Evolutionary conservation across 2,329 filamentous ascomycete species (phyloP).

Genomic region (Emmonsia crescens): DNA sequence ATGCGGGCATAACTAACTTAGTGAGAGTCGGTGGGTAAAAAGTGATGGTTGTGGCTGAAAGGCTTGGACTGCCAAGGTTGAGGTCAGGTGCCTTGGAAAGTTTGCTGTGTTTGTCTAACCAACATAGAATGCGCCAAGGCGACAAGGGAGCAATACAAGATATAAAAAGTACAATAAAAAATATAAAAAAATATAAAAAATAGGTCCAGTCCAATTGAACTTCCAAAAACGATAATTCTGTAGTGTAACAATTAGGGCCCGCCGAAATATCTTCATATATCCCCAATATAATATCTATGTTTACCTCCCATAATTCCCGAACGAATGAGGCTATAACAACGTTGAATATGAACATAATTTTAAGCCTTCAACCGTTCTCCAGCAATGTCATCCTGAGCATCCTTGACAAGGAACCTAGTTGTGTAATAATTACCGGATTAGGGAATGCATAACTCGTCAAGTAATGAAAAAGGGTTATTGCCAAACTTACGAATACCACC

Average conservation of each 20-base stretch:
- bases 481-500: slow-evolving; percentile 83
- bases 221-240: background rate
- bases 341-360: slow-evolving; percentile 7
- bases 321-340: background rate
- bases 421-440: slow-evolving; percentile 16
- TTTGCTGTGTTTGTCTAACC: slow-evolving; percentile 1
- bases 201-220: background rate
- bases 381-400: slow-evolving; percentile 72
- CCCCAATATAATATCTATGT: background rate
- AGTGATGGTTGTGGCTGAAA: background rate
- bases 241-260: background rate
- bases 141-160: background rate
- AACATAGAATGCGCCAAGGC: too few relatives aligned
- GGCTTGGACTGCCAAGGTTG: background rate
- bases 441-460: slow-evolving; percentile 9
- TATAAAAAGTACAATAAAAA: background rate
- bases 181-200: background rate
- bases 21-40: background rate
- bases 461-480: background rate
- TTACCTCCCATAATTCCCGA: background rate
- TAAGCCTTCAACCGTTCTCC: slow-evolving; percentile 61
- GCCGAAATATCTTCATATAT: background rate
- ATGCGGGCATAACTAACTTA: background rate
- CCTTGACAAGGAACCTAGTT: slow-evolving; percentile 70
- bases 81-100: background rate